Evolutionary conservation across 2,329 filamentous ascomycete species (phyloP).

Genomic region (Cladophialophora yegresii): DNA sequence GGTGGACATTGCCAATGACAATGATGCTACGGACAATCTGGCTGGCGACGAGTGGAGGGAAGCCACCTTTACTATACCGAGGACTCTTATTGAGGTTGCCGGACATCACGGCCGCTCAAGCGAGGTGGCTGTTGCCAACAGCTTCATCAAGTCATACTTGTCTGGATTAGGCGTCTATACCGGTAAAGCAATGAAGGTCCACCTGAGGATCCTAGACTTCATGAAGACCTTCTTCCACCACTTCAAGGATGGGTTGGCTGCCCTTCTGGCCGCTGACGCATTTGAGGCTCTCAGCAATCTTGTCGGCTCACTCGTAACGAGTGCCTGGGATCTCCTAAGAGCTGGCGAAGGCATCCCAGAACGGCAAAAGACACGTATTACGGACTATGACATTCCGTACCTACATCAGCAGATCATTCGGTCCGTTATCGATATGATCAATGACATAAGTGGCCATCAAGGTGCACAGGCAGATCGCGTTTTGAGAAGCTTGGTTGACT

Average conservation of each 20-base stretch:
- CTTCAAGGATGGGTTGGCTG: conserved; percentile 79
- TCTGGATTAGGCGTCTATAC: conserved; percentile 85
- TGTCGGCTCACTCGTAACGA: conserved; percentile 74
- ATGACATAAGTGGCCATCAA: conserved; percentile 87
- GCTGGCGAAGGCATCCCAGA: conserved; percentile 70
- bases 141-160: conserved; percentile 84
- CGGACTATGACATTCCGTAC: conserved; percentile 92
- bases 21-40: conserved; percentile 60
- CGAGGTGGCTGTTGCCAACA: conserved; percentile 74
- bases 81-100: conserved; percentile 59
- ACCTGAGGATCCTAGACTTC: conserved; percentile 81
- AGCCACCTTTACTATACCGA: conserved; percentile 81
- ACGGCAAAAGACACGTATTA: conserved; percentile 73
- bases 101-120: conserved; percentile 60
- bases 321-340: conserved; percentile 66
- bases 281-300: conserved; percentile 89
- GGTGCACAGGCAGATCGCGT: conserved; percentile 84
- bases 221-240: conserved; percentile 85
- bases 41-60: conserved; percentile 86
- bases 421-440: conserved; percentile 92
- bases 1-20: conserved; percentile 70
- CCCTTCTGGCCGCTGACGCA: conserved; percentile 77
- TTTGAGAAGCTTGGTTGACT: conserved; percentile 90
- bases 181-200: conserved; percentile 75
- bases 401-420: conserved; percentile 91